Base-by-base conservation (phyloP, 1,284 basidiomycete species). In the Rhodotorula sp. region DNA sequence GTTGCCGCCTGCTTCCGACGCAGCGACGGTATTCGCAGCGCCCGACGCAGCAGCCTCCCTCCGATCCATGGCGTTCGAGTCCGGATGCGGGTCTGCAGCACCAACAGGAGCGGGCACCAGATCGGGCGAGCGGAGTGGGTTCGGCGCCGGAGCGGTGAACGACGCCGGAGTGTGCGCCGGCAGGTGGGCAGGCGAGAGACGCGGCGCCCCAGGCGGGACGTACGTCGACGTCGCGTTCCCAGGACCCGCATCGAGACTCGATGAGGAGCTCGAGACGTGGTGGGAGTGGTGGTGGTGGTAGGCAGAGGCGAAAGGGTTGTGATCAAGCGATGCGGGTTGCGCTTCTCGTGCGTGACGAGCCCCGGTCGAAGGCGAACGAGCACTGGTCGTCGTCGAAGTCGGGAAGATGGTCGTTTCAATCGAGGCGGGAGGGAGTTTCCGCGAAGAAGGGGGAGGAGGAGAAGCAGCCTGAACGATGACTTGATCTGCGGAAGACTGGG, bases 181-280 rank as follows among this genome's bases (percentile, higher is more conserved):
- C 6, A 70, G 34, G 39, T 67, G 65, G 26, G 65, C 65, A 12
- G 65, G 65, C 43, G 65, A 62, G 29, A 67, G 59, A 6, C 65
- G 51, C 23, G 65, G 65, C 46, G 65, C 59, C 26, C 59, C 59
- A 5, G 65, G 65, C 1, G 65, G 51, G 16, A 29, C 59, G 59
- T 29, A 56, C 26, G 54, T 16, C 21, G 23, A 21, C 51, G 51
- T 8, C 21, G 21, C 51, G 21, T 12, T 26, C 10, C n/a, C 51
- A 52, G n/a, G 23, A 3, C 23, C 21, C 20, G 51, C 39, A 65
- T 49, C 20, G 64, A 18, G 31, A 29, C 47, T 5, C 47, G n/a
- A 31, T 29, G 64, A 16, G 39, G n/a, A 20, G 31, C 18, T 10
- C 54, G 16, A n/a, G 48, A 8, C 39, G 31, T n/a, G 26, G 51